phyloP scores from a whole-genome alignment of 441 rosid species.

The Syzygium malaccense region DNA sequence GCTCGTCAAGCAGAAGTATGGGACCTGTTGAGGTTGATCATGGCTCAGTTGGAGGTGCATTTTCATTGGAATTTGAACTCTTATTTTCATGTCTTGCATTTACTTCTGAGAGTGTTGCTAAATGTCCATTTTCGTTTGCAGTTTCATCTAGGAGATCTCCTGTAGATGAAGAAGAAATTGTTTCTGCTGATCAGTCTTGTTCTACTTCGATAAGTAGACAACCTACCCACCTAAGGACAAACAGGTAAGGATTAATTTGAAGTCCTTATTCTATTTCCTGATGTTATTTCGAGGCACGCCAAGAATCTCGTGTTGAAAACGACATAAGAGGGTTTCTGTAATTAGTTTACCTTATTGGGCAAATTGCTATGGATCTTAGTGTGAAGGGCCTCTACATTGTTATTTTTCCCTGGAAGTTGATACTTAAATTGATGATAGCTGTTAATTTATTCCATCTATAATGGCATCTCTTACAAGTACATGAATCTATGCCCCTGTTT shows the following conservation, averaged over 20 bases:
- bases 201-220: constrained; percentile 31
- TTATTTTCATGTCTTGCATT: not conserved
- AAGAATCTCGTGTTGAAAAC: not conserved
- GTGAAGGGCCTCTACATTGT: not conserved
- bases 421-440: not conserved
- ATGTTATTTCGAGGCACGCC: not conserved
- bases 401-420: not conserved
- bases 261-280: not conserved
- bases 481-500: not conserved
- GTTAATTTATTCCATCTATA: not conserved
- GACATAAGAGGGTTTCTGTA: not conserved
- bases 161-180: constrained; percentile 41
- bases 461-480: not conserved
- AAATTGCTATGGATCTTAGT: not conserved
- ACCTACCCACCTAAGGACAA: constrained; percentile 33
- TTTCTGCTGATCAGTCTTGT: constrained; percentile 34
- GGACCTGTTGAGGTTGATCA: constrained; percentile 51
- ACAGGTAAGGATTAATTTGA: constrained; percentile 41
- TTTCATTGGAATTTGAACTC: not conserved
- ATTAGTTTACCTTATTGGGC: not conserved
- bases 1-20: constrained; percentile 46
- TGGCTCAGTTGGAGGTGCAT: constrained; percentile 51
- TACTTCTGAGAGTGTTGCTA: not conserved
- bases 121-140: constrained; percentile 15
- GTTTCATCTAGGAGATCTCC: constrained; percentile 47